A percentile compares a stretch with the other conserved stretches of the same genome.
These are phyloP conservation scores for Triticum urartu DNA, from an alignment of 176 grass and related monocot genomes.

Conservation along the genomic window DNA sequence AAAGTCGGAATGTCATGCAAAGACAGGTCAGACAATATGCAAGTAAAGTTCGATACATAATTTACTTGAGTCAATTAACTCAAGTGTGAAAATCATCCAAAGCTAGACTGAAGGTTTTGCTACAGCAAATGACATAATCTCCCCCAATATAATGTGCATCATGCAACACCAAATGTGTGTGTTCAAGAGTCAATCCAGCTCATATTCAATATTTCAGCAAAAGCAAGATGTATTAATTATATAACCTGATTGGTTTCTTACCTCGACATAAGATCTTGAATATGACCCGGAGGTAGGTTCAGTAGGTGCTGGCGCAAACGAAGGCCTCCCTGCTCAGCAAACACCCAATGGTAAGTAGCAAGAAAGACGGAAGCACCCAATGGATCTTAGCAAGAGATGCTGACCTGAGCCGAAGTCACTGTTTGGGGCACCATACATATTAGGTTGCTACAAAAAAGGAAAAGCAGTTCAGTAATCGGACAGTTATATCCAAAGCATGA, in stretches of 20 bases:
- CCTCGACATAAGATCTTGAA: slow-evolving; percentile 59
- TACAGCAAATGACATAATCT: not conserved
- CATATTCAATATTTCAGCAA: slow-evolving; percentile 1
- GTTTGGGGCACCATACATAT: slow-evolving; percentile 41
- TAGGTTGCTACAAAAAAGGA: slow-evolving; percentile 44
- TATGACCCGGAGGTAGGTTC: slow-evolving; percentile 40
- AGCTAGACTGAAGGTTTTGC: not conserved
- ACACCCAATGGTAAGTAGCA: not conserved
- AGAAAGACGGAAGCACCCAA: not conserved
- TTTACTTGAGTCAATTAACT: not conserved
- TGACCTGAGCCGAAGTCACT: slow-evolving; percentile 49
- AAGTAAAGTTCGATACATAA: not conserved
- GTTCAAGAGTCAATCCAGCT: not conserved
- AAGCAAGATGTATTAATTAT: not conserved
- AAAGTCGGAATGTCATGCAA: slow-evolving; percentile 9
- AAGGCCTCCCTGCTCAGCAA: slow-evolving; percentile 50
- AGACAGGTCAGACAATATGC: not conserved
- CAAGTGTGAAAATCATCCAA: not conserved
- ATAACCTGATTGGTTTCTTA: slow-evolving; percentile 19
- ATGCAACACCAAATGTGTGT: not conserved
- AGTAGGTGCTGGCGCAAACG: slow-evolving; percentile 38
- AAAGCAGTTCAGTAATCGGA: slow-evolving; percentile 25
- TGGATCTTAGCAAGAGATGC: not conserved
- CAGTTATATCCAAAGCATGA: not conserved
- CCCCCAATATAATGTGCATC: not conserved